A percentile compares a stretch with the other conserved stretches of the same genome.
Conservation (phyloP, 768 basidiomycete genomes). For the Amanita thiersii region DNA sequence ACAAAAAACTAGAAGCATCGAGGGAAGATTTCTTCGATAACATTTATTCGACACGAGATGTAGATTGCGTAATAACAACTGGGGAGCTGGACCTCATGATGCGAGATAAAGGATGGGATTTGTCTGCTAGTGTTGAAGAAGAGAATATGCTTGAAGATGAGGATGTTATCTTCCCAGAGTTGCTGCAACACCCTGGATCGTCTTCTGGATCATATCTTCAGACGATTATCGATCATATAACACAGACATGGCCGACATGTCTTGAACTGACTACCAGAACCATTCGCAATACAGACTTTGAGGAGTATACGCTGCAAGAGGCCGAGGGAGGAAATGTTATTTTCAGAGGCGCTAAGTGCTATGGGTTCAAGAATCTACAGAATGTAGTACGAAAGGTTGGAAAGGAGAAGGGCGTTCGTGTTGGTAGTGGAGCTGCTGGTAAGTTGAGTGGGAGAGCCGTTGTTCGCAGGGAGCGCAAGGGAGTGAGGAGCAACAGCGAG, state of each 20-base stretch:
- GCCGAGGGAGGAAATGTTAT: conserved; percentile 46
- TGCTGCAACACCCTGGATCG: conserved; percentile 73
- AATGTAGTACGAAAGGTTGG: conserved; percentile 93
- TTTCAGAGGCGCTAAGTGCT: conserved; percentile 93
- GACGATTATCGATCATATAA: conserved; percentile 56
- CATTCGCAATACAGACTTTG: conserved; percentile 70
- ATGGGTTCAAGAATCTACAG: conserved; percentile 95
- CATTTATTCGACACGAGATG: conserved; percentile 76
- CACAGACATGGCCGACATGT: conserved; percentile 29
- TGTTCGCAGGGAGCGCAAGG: conserved; percentile 17
- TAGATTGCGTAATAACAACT: conserved; percentile 96
- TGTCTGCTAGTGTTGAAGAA: conserved; percentile 45
- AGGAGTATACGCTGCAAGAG: conserved; percentile 56
- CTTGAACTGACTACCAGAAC: conserved; percentile 45
- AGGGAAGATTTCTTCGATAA: conserved; percentile 88
- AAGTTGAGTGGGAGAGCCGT: conserved; percentile 18
- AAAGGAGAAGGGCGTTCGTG: conserved; percentile 70
- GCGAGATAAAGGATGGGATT: conserved; percentile 74
- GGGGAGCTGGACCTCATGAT: conserved; percentile 88
- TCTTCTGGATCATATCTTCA: conserved; percentile 93
- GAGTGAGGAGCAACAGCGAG: conserved; percentile 20
- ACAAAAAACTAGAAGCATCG: conserved; percentile 98
- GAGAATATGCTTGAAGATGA: conserved; percentile 26
- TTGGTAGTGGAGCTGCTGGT: conserved; percentile 38
- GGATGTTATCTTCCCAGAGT: conserved; percentile 48